Evolutionary conservation across 129 eudicot species (phyloP).

Genomic region (Tagetes patula): DNA sequence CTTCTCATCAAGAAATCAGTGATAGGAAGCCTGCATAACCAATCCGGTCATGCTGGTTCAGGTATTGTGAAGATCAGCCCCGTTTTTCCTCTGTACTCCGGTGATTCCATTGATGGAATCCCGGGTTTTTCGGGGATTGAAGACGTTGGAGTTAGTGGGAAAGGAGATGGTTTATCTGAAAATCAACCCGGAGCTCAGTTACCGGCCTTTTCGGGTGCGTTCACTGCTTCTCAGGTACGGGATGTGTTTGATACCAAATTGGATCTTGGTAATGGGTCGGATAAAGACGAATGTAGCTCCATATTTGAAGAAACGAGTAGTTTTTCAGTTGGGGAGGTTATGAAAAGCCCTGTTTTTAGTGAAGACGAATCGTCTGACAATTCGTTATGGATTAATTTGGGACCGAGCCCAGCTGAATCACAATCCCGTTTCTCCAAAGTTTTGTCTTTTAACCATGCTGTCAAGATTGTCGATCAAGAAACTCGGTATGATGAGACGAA

Average conservation of each 20-base stretch:
- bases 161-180: constrained; percentile 24
- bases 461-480: constrained; percentile 22
- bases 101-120: constrained; percentile 48
- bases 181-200: constrained; percentile 34
- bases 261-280: constrained; percentile 46
- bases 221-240: constrained; percentile 45
- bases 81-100: constrained; percentile 44
- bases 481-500: constrained; percentile 12
- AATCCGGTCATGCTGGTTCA: constrained; percentile 45
- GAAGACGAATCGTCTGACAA: constrained; percentile 57
- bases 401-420: constrained; percentile 46
- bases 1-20: constrained; percentile 63
- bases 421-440: constrained; percentile 23
- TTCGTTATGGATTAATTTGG: constrained; percentile 54
- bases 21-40: constrained; percentile 52
- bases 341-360: constrained; percentile 56
- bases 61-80: constrained; percentile 66
- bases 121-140: constrained; percentile 30
- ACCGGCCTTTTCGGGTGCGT: constrained; percentile 57
- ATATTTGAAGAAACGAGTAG: constrained; percentile 47
- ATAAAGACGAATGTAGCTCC: constrained; percentile 50
- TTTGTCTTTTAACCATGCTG: constrained; percentile 36
- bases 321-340: constrained; percentile 48
- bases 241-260: constrained; percentile 51
- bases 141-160: constrained; percentile 31